Evolutionary conservation across 257 asterid species (phyloP).

Genomic region (Solanum corneliomulleri): DNA sequence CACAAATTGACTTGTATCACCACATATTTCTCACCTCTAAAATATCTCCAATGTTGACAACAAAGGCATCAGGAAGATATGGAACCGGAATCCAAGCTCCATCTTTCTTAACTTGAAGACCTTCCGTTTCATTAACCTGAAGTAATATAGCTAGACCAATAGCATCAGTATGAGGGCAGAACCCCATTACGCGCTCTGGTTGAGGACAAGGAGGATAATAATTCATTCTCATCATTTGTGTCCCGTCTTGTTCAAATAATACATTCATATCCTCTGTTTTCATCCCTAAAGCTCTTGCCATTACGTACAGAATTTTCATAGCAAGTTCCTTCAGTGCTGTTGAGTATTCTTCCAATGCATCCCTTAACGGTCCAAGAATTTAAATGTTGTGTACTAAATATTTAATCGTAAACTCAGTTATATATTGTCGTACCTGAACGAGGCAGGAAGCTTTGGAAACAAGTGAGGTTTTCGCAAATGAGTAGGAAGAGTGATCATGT

Average conservation of each 20-base stretch:
- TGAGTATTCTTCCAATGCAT: slow-evolving; percentile 37
- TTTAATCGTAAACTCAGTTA: not conserved
- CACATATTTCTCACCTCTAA: slow-evolving; percentile 22
- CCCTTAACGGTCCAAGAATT: slow-evolving; percentile 8
- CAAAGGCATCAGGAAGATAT: slow-evolving; percentile 33
- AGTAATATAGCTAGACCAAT: slow-evolving; percentile 34
- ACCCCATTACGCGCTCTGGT: slow-evolving; percentile 43
- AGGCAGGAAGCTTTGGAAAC: not conserved
- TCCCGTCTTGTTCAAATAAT: slow-evolving; percentile 16
- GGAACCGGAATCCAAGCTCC: slow-evolving; percentile 34
- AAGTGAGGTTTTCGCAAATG: not conserved
- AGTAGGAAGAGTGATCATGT: slow-evolving; percentile 16
- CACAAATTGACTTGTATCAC: too few relatives aligned
- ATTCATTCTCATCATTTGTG: slow-evolving; percentile 42
- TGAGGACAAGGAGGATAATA: slow-evolving; percentile 50
- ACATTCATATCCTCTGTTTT: not conserved
- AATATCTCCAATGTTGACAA: slow-evolving; percentile 33
- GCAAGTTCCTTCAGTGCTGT: slow-evolving; percentile 20
- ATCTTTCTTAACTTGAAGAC: slow-evolving; percentile 41
- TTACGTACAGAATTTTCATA: slow-evolving; percentile 29
- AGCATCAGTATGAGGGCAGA: slow-evolving; percentile 34
- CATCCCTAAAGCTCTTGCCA: not conserved
- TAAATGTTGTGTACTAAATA: not conserved
- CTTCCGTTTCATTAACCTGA: slow-evolving; percentile 32
- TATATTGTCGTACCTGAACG: not conserved